These are phyloP conservation scores for Cryptococcus wingfieldii DNA, from an alignment of 1,284 basidiomycete species.

Conservation along the genomic window DNA sequence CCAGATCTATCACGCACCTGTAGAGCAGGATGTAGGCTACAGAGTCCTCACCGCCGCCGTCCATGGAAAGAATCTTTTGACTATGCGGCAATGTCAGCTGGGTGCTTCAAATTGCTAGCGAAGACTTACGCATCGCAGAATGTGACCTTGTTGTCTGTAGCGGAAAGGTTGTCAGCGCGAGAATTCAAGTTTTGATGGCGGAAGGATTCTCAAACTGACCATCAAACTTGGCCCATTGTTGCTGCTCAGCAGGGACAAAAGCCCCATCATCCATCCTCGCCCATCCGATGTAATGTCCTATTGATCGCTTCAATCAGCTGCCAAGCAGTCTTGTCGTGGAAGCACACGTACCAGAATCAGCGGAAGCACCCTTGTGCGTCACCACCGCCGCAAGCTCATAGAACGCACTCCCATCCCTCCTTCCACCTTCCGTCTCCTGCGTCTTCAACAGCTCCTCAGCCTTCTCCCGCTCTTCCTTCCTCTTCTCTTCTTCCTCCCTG, in stretches of 20 bases:
- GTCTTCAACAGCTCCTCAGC: slow-evolving; percentile 35
- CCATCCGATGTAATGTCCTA: slow-evolving; percentile 83
- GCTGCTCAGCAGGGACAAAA: slow-evolving; percentile 29
- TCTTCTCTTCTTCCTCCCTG: slow-evolving; percentile 7
- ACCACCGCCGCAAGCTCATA: slow-evolving; percentile 68
- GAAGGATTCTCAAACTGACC: slow-evolving; percentile 24
- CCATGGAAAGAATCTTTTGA: slow-evolving; percentile 75
- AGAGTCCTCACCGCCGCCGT: slow-evolving; percentile 78
- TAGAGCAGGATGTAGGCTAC: slow-evolving; percentile 84
- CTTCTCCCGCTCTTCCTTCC: slow-evolving; percentile 22
- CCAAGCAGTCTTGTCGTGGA: slow-evolving; percentile 9
- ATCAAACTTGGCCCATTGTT: slow-evolving; percentile 68
- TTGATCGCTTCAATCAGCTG: background rate
- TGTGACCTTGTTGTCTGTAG: slow-evolving; percentile 79
- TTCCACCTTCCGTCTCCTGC: slow-evolving; percentile 14
- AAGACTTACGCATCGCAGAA: slow-evolving; percentile 28
- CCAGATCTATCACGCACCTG: slow-evolving; percentile 49
- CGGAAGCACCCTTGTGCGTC: slow-evolving; percentile 92
- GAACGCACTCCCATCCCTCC: slow-evolving; percentile 26
- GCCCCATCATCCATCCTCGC: slow-evolving; percentile 31
- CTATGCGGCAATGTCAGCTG: slow-evolving; percentile 47
- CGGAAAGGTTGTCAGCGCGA: slow-evolving; percentile 48
- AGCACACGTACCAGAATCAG: slow-evolving; percentile 62
- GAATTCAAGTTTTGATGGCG: slow-evolving; percentile 1
- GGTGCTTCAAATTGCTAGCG: background rate